Evolutionary conservation across 305 asterid genomes (phyloP).

Genomic region (Fraxinus dipetala): DNA sequence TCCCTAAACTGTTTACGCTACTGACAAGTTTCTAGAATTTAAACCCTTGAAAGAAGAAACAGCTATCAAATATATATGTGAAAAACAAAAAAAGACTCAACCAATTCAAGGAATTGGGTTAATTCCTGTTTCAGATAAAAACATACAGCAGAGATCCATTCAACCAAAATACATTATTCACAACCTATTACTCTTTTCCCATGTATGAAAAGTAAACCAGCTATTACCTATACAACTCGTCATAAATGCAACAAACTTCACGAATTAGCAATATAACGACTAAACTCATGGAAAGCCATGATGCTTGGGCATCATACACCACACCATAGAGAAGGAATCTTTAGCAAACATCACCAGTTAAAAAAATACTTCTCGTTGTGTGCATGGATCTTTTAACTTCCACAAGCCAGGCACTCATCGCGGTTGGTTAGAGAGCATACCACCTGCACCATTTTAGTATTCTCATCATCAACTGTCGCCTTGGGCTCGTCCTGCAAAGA

Average conservation of each 20-base stretch:
- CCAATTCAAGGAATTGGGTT: neutral
- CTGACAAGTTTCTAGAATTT: neutral
- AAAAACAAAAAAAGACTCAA: neutral
- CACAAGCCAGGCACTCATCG: slow-evolving; percentile 76
- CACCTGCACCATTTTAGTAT: slow-evolving; percentile 68
- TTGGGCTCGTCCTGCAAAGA: slow-evolving; percentile 51
- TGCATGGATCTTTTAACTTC: slow-evolving; percentile 38
- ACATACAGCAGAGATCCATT: neutral
- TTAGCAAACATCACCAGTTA: neutral
- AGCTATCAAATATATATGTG: neutral
- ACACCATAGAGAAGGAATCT: neutral
- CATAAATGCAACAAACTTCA: neutral
- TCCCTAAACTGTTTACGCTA: neutral
- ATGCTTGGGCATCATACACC: neutral
- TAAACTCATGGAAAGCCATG: neutral
- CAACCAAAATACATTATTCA: neutral
- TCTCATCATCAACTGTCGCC: slow-evolving; percentile 40
- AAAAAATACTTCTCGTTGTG: neutral
- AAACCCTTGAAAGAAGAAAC: neutral
- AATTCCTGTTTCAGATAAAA: neutral
- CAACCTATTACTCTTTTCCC: neutral
- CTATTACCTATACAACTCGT: neutral
- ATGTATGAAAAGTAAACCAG: neutral
- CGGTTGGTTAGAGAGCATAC: slow-evolving; percentile 74
- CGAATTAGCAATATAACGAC: neutral